Conservation (phyloP, 805 yeast species). For the Jamesozyma jinghongensis region DNA sequence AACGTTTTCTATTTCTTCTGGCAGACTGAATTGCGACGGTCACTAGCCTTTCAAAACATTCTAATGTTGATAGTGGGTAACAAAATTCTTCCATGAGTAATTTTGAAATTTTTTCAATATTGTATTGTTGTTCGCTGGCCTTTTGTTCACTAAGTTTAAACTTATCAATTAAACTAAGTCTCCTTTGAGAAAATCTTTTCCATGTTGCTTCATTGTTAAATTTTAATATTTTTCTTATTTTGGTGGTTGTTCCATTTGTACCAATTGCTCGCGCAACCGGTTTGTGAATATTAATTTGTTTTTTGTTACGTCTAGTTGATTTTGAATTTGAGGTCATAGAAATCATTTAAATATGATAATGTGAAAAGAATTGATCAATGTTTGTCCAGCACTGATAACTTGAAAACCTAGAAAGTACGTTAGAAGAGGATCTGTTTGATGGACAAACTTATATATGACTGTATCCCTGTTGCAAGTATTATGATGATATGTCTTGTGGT, state of each 20-base stretch:
- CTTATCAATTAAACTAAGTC: constrained; percentile 79
- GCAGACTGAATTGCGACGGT: constrained; percentile 92
- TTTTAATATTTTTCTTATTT: constrained; percentile 42
- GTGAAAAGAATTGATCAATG: no score
- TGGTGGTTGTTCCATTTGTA: constrained; percentile 31
- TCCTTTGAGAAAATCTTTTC: constrained; percentile 79
- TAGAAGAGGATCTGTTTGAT: no score
- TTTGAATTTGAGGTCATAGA: no score
- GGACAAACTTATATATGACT: no score
- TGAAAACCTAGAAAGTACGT: no score
- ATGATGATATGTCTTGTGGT: no score
- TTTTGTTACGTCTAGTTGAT: no score
- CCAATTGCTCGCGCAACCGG: no score
- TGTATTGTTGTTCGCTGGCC: constrained; percentile 86
- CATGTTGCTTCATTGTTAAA: constrained; percentile 75
- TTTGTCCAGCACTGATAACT: no score
- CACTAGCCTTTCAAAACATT: constrained; percentile 80
- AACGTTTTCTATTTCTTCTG: constrained; percentile 73
- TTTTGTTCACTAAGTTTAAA: constrained; percentile 50
- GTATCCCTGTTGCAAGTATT: no score
- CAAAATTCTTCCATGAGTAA: constrained; percentile 68
- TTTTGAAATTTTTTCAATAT: constrained; percentile 67
- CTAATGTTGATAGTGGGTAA: constrained; percentile 44
- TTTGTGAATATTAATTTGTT: no score
- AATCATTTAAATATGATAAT: no score